Conservation (phyloP, 1,284 basidiomycete species). For the Boletus semigastroideus region DNA sequence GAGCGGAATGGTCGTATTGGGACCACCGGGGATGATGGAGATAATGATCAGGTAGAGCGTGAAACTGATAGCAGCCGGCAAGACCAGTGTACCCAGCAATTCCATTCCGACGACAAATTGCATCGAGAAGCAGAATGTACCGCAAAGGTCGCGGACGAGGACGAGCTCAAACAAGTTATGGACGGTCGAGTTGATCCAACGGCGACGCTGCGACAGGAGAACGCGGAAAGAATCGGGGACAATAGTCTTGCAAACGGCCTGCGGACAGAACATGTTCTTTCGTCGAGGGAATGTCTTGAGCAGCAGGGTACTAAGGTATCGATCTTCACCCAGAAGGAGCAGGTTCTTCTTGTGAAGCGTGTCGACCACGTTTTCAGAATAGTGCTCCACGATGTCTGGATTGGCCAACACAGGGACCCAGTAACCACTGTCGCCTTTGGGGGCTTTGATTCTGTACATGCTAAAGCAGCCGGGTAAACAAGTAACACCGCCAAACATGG, state of each 20-base stretch:
- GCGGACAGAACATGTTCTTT: constrained; percentile 98
- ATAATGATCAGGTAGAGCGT: constrained; percentile 91
- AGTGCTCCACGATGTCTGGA: constrained; percentile 96
- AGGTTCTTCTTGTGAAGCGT: constrained; percentile 99
- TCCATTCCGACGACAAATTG: constrained; percentile 99
- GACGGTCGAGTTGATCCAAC: constrained; percentile 99
- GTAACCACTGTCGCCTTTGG: constrained; percentile 89
- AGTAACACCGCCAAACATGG: constrained; percentile 99
- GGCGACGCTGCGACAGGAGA: constrained; percentile 92
- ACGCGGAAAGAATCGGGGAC: constrained; percentile 96
- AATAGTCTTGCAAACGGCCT: constrained; percentile 97
- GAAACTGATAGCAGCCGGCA: constrained; percentile 97
- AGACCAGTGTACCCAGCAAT: constrained; percentile 90
- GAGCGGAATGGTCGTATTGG: constrained; percentile 90
- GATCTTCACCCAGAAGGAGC: constrained; percentile 96
- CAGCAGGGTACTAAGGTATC: constrained; percentile 94
- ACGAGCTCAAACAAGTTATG: constrained; percentile 96
- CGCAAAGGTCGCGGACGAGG: constrained; percentile 91
- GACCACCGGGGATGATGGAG: constrained; percentile 77
- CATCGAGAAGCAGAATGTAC: constrained; percentile 97
- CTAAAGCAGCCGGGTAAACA: constrained; percentile 99
- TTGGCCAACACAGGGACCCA: constrained; percentile 99
- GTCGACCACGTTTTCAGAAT: constrained; percentile 97
- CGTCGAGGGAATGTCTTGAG: constrained; percentile 98
- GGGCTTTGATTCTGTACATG: constrained; percentile 99